Conservation (phyloP, 805 yeast genomes). For the Cyberlindnera maritima region DNA sequence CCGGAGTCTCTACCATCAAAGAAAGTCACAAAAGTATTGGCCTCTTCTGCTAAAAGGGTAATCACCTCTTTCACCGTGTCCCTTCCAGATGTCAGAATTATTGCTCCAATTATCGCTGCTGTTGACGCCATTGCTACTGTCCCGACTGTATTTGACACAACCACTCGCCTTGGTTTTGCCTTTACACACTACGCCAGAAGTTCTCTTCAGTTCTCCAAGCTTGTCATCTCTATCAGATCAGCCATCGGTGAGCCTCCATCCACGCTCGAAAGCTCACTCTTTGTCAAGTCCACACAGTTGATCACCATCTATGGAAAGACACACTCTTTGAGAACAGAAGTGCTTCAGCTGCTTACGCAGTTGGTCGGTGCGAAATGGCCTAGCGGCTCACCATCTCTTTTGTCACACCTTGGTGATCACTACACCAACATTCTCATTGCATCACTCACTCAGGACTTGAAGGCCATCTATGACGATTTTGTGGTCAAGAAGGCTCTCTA, state of each 20-base stretch:
- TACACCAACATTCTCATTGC: slow-evolving; percentile 57
- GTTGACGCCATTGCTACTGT: slow-evolving; percentile 45
- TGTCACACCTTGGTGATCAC: slow-evolving; percentile 75
- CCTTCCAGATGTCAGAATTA: slow-evolving; percentile 49
- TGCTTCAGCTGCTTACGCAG: slow-evolving; percentile 55
- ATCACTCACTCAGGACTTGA: slow-evolving; percentile 60
- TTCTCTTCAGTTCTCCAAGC: slow-evolving; percentile 53
- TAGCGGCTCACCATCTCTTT: slow-evolving; percentile 66
- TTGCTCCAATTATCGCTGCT: slow-evolving; percentile 49
- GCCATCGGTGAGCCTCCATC: slow-evolving; percentile 51
- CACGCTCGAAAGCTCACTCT: slow-evolving; percentile 60
- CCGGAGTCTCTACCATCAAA: slow-evolving; percentile 33
- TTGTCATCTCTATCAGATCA: slow-evolving; percentile 57
- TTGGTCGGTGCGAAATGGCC: slow-evolving; percentile 58
- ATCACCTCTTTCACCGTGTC: slow-evolving; percentile 54
- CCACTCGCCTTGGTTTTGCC: slow-evolving; percentile 46
- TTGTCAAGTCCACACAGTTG: slow-evolving; percentile 50
- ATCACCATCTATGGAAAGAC: slow-evolving; percentile 56
- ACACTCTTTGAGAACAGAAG: slow-evolving; percentile 43
- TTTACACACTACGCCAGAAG: slow-evolving; percentile 46
- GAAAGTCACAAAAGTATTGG: slow-evolving; percentile 48
- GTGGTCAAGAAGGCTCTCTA: slow-evolving; percentile 53
- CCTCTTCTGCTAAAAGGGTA: slow-evolving; percentile 49
- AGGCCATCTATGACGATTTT: slow-evolving; percentile 51
- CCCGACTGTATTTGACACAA: slow-evolving; percentile 35